A percentile compares a stretch with the other conserved stretches of the same genome.
phyloP scores from a whole-genome alignment of 2,329 filamentous ascomycete genomes.

The Cephalotrichum gorgonifer region DNA sequence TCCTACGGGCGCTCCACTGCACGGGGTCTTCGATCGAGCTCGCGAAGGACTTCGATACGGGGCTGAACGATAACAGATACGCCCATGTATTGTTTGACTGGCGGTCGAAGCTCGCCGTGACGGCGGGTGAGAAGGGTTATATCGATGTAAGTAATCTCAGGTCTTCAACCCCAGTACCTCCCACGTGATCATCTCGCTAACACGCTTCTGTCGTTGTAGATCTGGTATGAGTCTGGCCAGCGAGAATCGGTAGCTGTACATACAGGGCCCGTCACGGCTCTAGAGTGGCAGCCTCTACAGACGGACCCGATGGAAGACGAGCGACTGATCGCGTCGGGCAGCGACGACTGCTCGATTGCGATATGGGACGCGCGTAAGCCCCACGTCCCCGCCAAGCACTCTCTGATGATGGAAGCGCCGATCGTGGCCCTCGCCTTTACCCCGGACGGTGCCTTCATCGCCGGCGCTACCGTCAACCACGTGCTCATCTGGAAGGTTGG shows the following conservation, averaged over 20 bases:
- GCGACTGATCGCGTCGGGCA: slow-evolving; percentile 49
- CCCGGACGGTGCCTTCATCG: slow-evolving; percentile 52
- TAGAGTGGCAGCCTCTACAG: slow-evolving; percentile 49
- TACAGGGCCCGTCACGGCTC: slow-evolving; percentile 43
- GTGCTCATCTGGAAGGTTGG: slow-evolving; percentile 57
- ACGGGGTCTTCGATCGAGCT: slow-evolving; percentile 34
- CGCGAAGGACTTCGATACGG: slow-evolving; percentile 39
- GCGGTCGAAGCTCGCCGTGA: slow-evolving; percentile 42
- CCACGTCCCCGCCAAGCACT: slow-evolving; percentile 46
- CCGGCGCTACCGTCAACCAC: slow-evolving; percentile 46
- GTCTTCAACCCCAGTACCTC: neutral
- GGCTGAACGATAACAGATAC: slow-evolving; percentile 42
- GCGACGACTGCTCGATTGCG: slow-evolving; percentile 51
- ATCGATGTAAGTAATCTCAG: slow-evolving; percentile 47
- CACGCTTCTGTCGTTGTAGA: slow-evolving; percentile 19
- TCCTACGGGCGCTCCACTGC: slow-evolving; percentile 38
- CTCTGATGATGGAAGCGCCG: slow-evolving; percentile 49
- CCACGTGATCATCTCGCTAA: slow-evolving; percentile 2
- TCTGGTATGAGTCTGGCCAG: slow-evolving; percentile 45
- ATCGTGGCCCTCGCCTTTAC: slow-evolving; percentile 52
- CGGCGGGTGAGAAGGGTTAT: slow-evolving; percentile 47
- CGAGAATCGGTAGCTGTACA: slow-evolving; percentile 48
- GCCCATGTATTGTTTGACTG: slow-evolving; percentile 46
- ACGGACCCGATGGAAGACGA: slow-evolving; percentile 30
- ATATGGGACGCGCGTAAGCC: slow-evolving; percentile 50